Conservation (phyloP, 2,329 filamentous ascomycete species). For the Colletotrichum scovillei region DNA sequence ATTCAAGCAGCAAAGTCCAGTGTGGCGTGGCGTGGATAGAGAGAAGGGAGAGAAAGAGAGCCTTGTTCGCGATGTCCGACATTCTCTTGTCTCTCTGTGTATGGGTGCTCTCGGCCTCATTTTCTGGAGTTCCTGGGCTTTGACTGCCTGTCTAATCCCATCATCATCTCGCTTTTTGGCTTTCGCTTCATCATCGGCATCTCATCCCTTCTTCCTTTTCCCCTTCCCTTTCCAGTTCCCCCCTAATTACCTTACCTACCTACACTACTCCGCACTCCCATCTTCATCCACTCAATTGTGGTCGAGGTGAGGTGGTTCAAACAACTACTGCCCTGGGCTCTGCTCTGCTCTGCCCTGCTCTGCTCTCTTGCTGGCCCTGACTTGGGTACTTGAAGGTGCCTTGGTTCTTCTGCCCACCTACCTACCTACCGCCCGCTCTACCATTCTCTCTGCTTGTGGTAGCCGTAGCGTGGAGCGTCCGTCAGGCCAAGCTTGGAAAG, state of each 20-base stretch:
- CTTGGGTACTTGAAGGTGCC: background rate
- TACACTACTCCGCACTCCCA: background rate
- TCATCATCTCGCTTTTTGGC: background rate
- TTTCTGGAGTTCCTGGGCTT: background rate
- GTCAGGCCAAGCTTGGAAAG: background rate
- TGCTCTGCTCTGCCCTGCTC: background rate
- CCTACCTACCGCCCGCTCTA: background rate
- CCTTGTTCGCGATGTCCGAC: background rate
- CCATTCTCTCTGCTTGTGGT: background rate
- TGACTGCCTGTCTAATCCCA: background rate
- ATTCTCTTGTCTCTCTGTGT: background rate
- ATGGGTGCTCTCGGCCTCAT: too few relatives aligned
- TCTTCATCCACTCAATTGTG: background rate
- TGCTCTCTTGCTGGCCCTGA: background rate
- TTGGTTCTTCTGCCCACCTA: background rate
- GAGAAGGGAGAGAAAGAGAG: too few relatives aligned
- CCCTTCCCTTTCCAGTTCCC: background rate
- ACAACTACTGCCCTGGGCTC: too few relatives aligned
- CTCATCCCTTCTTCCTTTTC: background rate
- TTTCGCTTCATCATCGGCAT: too few relatives aligned
- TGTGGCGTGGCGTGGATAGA: background rate
- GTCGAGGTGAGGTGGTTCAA: background rate
- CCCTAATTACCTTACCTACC: background rate
- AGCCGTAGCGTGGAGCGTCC: background rate
- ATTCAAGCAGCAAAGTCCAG: background rate